Evolutionary conservation across 2,329 filamentous ascomycete genomes (phyloP).

Genomic region (Fusarium verrucosum): DNA sequence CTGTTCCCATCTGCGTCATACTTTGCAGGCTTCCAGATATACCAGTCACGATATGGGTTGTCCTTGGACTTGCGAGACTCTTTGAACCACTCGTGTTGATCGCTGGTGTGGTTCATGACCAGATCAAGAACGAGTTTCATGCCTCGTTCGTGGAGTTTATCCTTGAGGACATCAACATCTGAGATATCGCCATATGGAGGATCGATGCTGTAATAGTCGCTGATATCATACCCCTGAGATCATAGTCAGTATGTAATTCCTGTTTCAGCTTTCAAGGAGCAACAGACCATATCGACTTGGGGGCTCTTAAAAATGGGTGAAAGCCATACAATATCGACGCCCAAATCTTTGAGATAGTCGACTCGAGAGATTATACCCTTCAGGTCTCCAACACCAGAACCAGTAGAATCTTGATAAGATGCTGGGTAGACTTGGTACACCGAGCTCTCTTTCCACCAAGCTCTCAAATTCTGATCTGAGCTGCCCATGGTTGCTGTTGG

Average conservation of each 20-base stretch:
- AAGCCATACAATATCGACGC: constrained; percentile 67
- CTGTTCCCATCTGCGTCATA: constrained; percentile 65
- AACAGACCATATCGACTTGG: constrained; percentile 68
- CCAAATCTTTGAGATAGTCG: constrained; percentile 64
- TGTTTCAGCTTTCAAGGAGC: neutral
- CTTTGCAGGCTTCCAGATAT: constrained; percentile 70
- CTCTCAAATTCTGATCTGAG: constrained; percentile 40
- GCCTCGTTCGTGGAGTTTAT: constrained; percentile 66
- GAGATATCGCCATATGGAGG: constrained; percentile 72
- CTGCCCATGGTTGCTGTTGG: constrained; percentile 36
- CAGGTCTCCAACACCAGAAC: constrained; percentile 65
- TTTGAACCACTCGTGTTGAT: constrained; percentile 67
- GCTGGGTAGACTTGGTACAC: constrained; percentile 71
- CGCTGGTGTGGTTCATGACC: constrained; percentile 76
- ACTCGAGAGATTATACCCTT: constrained; percentile 65
- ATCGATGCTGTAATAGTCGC: constrained; percentile 73
- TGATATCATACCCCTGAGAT: constrained; percentile 72
- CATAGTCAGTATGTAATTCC: neutral
- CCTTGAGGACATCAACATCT: constrained; percentile 72
- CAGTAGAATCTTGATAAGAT: constrained; percentile 68
- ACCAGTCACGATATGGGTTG: constrained; percentile 67
- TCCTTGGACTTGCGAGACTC: constrained; percentile 63
- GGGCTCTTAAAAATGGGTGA: constrained; percentile 61
- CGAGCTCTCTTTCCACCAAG: constrained; percentile 69
- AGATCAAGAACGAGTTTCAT: constrained; percentile 78